Conservation (phyloP, 2,329 filamentous ascomycete genomes). For the Ceratocystis smalleyi region DNA sequence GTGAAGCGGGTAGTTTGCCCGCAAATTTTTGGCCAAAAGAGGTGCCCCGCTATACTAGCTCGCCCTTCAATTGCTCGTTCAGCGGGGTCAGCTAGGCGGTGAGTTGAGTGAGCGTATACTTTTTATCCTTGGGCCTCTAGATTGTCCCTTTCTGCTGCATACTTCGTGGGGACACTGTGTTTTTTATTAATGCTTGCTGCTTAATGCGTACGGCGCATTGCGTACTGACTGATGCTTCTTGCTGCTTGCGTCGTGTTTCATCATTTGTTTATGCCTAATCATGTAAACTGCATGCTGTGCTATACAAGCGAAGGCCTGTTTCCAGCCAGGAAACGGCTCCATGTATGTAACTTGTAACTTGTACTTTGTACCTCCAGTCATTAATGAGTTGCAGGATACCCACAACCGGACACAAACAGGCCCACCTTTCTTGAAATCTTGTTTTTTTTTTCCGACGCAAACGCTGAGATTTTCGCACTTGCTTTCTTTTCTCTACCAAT, state of each 20-base stretch:
- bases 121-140: background rate
- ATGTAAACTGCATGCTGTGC: background rate
- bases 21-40: background rate
- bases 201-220: no score
- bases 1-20: background rate
- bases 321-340: no score
- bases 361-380: background rate
- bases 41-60: background rate
- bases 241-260: background rate
- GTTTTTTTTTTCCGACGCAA: background rate
- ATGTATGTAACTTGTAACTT: background rate
- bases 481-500: conserved; percentile 2
- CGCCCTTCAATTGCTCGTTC: background rate
- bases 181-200: background rate
- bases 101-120: background rate
- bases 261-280: background rate
- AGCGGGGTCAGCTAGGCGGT: background rate
- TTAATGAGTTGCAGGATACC: background rate
- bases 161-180: background rate
- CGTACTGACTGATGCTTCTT: no score
- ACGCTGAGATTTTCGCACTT: conserved; percentile 20
- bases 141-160: background rate
- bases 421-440: conserved; percentile 1
- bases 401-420: background rate
- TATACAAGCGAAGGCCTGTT: no score